A percentile compares a stretch with the other conserved stretches of the same genome.
Evolutionary conservation across 164 flowering plant species (phyloP).

Genomic region (Nymphaea thermarum): DNA sequence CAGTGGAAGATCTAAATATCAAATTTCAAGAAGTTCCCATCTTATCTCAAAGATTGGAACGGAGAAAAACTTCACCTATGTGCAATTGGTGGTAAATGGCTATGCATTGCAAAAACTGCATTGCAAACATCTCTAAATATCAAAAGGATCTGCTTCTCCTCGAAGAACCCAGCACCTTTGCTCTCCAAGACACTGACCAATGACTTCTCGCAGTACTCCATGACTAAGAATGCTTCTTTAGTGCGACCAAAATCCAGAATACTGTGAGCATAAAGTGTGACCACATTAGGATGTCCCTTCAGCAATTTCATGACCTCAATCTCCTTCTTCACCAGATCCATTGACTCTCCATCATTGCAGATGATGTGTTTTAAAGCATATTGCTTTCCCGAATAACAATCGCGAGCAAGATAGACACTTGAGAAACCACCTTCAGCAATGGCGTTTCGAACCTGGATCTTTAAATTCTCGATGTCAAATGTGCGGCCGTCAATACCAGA

Average conservation of each 20-base stretch:
- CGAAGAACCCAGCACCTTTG: slow-evolving; percentile 84
- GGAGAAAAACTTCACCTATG: slow-evolving; percentile 45
- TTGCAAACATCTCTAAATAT: slow-evolving; percentile 93
- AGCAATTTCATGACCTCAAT: slow-evolving; percentile 80
- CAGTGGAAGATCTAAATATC: not conserved
- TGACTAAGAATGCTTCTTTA: slow-evolving; percentile 80
- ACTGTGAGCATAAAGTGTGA: slow-evolving; percentile 51
- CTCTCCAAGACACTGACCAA: slow-evolving; percentile 81
- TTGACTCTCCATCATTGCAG: slow-evolving; percentile 77
- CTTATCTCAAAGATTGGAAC: not conserved
- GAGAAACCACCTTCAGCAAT: slow-evolving; percentile 99
- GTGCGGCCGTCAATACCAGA: slow-evolving; percentile 83
- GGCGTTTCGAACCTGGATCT: slow-evolving; percentile 60
- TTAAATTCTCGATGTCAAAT: slow-evolving; percentile 70
- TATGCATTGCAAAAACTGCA: slow-evolving; percentile 98
- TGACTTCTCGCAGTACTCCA: slow-evolving; percentile 96
- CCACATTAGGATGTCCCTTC: slow-evolving; percentile 87
- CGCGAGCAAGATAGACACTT: slow-evolving; percentile 83
- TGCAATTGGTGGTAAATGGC: slow-evolving; percentile 87
- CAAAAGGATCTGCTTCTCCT: slow-evolving; percentile 65
- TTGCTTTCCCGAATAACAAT: slow-evolving; percentile 60
- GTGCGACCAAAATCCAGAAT: slow-evolving; percentile 84
- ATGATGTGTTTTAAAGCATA: slow-evolving; percentile 94
- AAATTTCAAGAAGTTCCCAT: not conserved
- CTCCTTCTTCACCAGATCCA: slow-evolving; percentile 74